phyloP scores from a whole-genome alignment of 768 basidiomycete genomes.

The Clitopilus passeckerianus region DNA sequence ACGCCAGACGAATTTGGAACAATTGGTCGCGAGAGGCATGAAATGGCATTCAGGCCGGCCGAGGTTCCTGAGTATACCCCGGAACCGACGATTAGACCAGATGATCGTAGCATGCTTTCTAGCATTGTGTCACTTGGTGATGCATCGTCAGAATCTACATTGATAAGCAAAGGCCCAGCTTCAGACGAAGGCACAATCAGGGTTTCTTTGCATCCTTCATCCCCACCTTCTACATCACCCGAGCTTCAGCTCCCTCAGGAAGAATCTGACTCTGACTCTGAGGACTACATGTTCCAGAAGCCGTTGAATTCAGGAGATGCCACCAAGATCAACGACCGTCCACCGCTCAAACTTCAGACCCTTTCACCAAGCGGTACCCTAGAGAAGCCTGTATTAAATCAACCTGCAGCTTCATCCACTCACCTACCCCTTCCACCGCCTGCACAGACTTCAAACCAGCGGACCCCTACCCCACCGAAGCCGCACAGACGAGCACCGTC shows the following conservation, averaged over 20 bases:
- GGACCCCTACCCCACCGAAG: conserved; percentile 15
- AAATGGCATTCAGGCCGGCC: conserved; percentile 1
- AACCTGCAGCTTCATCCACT: conserved; percentile 15
- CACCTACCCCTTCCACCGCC: conserved; percentile 16
- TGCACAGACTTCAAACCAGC: background rate
- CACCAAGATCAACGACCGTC: conserved; percentile 28
- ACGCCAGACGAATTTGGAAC: conserved; percentile 46
- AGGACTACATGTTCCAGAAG: conserved; percentile 37
- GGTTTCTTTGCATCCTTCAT: conserved; percentile 9
- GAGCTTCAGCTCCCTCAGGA: conserved; percentile 22
- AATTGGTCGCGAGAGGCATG: conserved; percentile 18
- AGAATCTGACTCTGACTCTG: conserved; percentile 44
- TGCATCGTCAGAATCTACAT: conserved; percentile 16
- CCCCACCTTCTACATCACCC: conserved; percentile 15
- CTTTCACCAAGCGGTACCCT: background rate
- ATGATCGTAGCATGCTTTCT: conserved; percentile 22
- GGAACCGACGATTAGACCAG: conserved; percentile 25
- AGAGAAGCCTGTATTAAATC: conserved; percentile 5
- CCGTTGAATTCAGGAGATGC: conserved; percentile 26
- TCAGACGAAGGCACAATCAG: background rate
- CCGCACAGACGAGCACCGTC: conserved; percentile 21
- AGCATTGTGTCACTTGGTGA: conserved; percentile 12
- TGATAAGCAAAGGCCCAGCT: conserved; percentile 6
- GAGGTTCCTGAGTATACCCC: conserved; percentile 11
- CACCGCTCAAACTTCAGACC: conserved; percentile 37